Evolutionary conservation across 345 rosid species (phyloP), one percentile per base, ranked within the genome.

Genomic region (Turnera subulata): DNA sequence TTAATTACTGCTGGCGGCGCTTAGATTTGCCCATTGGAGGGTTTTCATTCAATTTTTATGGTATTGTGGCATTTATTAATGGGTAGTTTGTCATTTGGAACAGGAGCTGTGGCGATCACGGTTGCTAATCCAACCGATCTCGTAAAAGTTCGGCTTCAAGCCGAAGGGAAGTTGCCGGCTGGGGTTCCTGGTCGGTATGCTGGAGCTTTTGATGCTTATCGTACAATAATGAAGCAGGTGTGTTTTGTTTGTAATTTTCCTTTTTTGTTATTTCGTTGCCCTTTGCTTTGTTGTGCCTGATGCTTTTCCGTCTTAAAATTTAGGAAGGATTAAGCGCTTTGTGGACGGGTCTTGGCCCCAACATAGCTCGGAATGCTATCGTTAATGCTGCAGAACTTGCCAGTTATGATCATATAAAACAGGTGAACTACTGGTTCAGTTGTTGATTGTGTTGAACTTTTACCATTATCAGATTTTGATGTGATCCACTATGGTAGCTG

Each of bases 341-440:
- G 18, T 93, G 99, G 99, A 89, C 96, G 4, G 96, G 98, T 35
- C 85, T 92, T 65, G 94, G 97, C 54, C 99, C 99, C 15, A 94
- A 94, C 22, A 70, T 94, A 49, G 93, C 96, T 16, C 80, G 96
- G 49, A 94, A 94, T 64, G 97, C 97, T 55, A 90, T 90, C 61
- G 88, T 94, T 64, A 94, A 90, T 77, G 97, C 99, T 62, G 96
- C 99, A 70, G 97, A 84, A 63, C 78, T 94, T 48, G 99, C 99
- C 32, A 90, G 96, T 71, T 90, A 90, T 47, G 99, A 90, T 79
- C 97, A 94, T 88, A 86, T 87, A 59, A 93, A 93, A 69, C 78
- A 85, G 88, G 96, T 82, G 73, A 67, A 46, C 32, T 71, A 25
- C 16, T 48, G 21, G 26, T 39, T n/a, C n/a, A n/a, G 35, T 44